These are phyloP conservation scores for Phialophora chinensis DNA, from an alignment of 2,329 filamentous ascomycete genomes.

Conservation along the genomic window DNA sequence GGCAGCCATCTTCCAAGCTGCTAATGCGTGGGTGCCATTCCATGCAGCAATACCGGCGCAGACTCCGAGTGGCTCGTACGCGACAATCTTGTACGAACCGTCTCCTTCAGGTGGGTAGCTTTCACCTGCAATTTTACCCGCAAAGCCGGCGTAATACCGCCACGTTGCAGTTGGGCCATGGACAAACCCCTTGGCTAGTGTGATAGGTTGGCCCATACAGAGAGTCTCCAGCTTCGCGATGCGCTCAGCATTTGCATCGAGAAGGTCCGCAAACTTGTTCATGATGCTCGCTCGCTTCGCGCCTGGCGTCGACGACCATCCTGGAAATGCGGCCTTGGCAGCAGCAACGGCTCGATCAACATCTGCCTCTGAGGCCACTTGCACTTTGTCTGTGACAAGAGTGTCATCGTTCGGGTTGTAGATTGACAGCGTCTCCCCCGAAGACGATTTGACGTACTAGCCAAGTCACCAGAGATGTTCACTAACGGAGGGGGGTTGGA, in stretches of 20 bases:
- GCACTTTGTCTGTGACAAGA: conserved; percentile 38
- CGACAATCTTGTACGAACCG: conserved; percentile 41
- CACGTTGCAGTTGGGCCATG: conserved; percentile 28
- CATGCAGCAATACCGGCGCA: conserved; percentile 79
- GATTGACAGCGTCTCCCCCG: conserved; percentile 46
- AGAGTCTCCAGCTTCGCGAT: conserved; percentile 73
- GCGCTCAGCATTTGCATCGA: conserved; percentile 67
- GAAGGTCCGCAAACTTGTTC: conserved; percentile 56
- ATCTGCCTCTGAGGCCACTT: conserved; percentile 43
- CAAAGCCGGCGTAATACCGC: conserved; percentile 79
- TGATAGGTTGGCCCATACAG: conserved; percentile 80
- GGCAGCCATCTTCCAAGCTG: conserved; percentile 68
- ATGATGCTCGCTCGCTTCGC: conserved; percentile 40
- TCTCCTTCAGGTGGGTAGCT: conserved; percentile 50
- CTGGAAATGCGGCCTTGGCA: conserved; percentile 45
- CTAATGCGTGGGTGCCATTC: conserved; percentile 78
- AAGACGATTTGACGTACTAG: conserved; percentile 48
- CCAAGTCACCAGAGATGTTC: neutral
- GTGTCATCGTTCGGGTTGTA: conserved; percentile 44
- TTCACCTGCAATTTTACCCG: conserved; percentile 79
- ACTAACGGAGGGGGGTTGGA: neutral
- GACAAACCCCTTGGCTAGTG: conserved; percentile 53
- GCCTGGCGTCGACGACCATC: conserved; percentile 41
- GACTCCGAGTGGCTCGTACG: conserved; percentile 60
- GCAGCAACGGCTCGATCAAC: conserved; percentile 46